Evolutionary conservation across 2,329 filamentous ascomycete genomes (phyloP), one percentile per base, ranked within the genome.

Genomic region (Penicillium sp.): DNA sequence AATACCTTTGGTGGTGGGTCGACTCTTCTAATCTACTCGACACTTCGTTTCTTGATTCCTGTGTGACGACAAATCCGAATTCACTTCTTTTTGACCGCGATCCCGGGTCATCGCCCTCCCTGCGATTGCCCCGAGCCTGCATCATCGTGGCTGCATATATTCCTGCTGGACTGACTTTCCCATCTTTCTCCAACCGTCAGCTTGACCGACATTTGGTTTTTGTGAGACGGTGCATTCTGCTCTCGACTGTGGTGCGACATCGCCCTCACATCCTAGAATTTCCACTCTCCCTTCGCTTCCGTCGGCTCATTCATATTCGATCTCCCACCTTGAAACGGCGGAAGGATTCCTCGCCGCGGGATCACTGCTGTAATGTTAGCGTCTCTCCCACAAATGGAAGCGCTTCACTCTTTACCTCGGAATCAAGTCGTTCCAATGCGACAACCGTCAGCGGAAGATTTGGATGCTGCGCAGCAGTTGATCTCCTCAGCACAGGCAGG

Each of bases 391-490:
- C 62, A 64, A 58, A 69, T 69, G 65, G 66, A 69, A 57, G 56
- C 65, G 52, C 56, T 63, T 58, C 60, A 60, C 55, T 64, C 66
- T 54, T 54, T 65, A 29, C 59, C 65, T 43, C 58, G 58, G 38
- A 62, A 60, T 43, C 52, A 61, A 19, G 57, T 63, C 49, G 64
- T 59, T 56, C 53, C 68, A 45, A 59, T 66, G 60, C 68, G 69
- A 54, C 69, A 74, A 51, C 72, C 71, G 3, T 74, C 71, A 4
- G 71, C 71, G 24, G 71, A 74, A 60, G 72, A 75, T 55, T 57
- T 74, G 38, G 72, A 74, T 56, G 72, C 72, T 51, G 72, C 72
- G 48, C 72, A 72, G 59, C 72, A 75, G 61, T 60, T 74, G 51
- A 69, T 74, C 41, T 73, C 72, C 5, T 75, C 72, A 6, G 70